phyloP scores from a whole-genome alignment of 352 stramenopile genomes.

The Elongisporangium anandrum region DNA sequence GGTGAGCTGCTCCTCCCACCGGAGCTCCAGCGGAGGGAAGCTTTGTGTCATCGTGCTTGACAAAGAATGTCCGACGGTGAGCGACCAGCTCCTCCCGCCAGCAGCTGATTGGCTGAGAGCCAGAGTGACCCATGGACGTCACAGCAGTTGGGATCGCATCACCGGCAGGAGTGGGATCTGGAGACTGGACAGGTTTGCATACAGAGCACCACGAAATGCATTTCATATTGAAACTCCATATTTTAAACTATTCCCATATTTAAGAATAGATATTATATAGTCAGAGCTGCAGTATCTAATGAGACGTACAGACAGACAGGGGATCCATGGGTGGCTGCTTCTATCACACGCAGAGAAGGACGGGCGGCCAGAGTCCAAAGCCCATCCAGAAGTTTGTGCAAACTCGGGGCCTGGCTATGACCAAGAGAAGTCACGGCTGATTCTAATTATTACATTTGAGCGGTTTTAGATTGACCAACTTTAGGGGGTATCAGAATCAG shows the following conservation, averaged over 20 bases:
- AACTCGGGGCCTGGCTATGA: neutral
- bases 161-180: neutral
- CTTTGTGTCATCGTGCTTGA: neutral
- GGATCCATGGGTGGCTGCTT: neutral
- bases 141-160: neutral
- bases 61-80: neutral
- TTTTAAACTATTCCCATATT: too few species aligned
- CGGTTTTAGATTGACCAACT: neutral
- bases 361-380: too few species aligned
- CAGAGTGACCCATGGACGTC: neutral
- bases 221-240: too few species aligned
- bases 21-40: neutral
- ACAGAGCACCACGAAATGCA: neutral
- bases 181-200: neutral
- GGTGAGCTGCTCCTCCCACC: neutral
- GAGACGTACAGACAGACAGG: neutral
- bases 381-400: neutral
- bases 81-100: neutral
- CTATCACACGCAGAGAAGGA: neutral
- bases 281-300: neutral
- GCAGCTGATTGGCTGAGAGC: neutral
- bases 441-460: neutral
- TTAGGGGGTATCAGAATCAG: neutral
- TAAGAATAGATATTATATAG: too few species aligned
- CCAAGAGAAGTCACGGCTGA: neutral